Evolutionary conservation across 2,329 filamentous ascomycete genomes (phyloP).

Genomic region (Biscogniauxia marginata): DNA sequence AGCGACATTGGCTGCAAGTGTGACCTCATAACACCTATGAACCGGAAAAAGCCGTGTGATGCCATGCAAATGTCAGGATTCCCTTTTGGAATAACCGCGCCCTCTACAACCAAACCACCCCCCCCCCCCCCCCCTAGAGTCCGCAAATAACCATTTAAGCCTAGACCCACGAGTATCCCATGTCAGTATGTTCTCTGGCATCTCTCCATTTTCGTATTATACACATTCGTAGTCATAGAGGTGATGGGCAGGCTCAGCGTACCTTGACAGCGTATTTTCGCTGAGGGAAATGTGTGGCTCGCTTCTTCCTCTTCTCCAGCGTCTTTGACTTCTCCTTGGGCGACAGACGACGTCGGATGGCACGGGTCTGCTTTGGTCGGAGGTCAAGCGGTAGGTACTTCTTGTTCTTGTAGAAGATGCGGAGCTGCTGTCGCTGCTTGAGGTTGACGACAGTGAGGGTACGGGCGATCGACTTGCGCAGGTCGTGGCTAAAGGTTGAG

Average conservation of each 20-base stretch:
- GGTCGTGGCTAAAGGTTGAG: conserved; percentile 72
- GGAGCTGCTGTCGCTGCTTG: conserved; percentile 97
- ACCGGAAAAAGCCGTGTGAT: conserved; percentile 38
- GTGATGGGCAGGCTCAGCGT: conserved; percentile 32
- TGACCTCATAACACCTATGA: conserved; percentile 39
- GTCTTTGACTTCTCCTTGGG: conserved; percentile 82
- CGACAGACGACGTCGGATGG: conserved; percentile 92
- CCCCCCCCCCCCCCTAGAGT: conserved; percentile 23
- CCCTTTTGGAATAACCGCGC: conserved; percentile 34
- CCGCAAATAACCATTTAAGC: conserved; percentile 26
- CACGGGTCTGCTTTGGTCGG: conserved; percentile 96
- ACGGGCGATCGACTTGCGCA: conserved; percentile 99
- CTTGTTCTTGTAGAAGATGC: conserved; percentile 99
- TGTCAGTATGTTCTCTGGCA: conserved; percentile 11
- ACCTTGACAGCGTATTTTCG: conserved; percentile 99
- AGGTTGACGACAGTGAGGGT: conserved; percentile 99
- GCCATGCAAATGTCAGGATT: conserved; percentile 39
- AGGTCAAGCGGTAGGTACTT: conserved; percentile 99
- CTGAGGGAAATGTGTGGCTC: conserved; percentile 92
- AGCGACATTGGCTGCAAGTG: conserved; percentile 36
- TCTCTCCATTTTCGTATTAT: not conserved
- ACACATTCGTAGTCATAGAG: not conserved
- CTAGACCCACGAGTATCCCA: conserved; percentile 8
- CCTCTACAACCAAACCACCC: conserved; percentile 29
- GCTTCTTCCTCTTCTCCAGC: conserved; percentile 97